Conservation (phyloP, 495 filamentous ascomycete genomes). For the Usnea hakonensis region DNA sequence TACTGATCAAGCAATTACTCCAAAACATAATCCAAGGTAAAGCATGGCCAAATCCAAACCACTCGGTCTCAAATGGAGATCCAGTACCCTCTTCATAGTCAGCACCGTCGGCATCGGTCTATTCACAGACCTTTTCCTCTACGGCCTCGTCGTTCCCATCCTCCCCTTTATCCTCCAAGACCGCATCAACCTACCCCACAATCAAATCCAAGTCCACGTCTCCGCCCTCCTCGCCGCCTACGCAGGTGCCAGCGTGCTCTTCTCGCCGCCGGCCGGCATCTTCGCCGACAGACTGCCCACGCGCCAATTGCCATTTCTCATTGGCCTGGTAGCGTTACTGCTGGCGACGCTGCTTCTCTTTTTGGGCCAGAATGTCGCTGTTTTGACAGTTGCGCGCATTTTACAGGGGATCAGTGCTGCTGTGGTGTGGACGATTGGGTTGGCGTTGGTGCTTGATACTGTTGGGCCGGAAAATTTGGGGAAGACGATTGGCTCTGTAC, state of each 20-base stretch:
- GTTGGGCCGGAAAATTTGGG: constrained; percentile 50
- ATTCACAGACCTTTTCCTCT: constrained; percentile 56
- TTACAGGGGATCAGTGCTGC: constrained; percentile 56
- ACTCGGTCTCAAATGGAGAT: constrained; percentile 45
- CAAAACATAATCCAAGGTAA: no score
- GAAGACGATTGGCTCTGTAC: constrained; percentile 42
- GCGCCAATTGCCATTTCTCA: constrained; percentile 49
- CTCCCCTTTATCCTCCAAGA: constrained; percentile 52
- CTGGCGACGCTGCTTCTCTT: constrained; percentile 51
- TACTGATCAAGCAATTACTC: no score
- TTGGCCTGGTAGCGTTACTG: constrained; percentile 48
- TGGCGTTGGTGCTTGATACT: constrained; percentile 44
- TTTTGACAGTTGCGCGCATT: constrained; percentile 49
- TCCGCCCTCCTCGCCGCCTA: constrained; percentile 53
- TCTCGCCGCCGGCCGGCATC: constrained; percentile 49
- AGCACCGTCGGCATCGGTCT: constrained; percentile 53
- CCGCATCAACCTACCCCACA: constrained; percentile 43
- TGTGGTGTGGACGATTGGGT: constrained; percentile 55
- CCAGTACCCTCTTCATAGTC: constrained; percentile 53
- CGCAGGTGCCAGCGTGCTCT: constrained; percentile 49
- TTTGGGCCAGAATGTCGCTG: constrained; percentile 40
- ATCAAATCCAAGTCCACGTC: constrained; percentile 44
- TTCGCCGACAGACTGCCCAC: constrained; percentile 50
- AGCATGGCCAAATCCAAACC: constrained; percentile 25
- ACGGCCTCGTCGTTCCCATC: constrained; percentile 56